These are phyloP conservation scores for Plasmopara muralis DNA, from an alignment of 352 stramenopile species.

Conservation along the genomic window DNA sequence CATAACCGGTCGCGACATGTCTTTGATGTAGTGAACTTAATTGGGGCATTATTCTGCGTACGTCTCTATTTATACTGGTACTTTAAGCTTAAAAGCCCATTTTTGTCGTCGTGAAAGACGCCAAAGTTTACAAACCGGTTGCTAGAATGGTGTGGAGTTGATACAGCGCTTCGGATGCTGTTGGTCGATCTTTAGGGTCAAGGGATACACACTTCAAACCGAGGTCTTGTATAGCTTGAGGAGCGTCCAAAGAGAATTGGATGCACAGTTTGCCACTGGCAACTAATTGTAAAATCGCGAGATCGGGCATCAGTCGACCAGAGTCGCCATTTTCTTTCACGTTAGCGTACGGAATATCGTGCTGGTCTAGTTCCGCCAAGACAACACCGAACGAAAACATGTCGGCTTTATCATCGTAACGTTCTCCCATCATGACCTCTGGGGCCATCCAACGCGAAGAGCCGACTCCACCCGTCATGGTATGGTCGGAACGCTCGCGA, in stretches of 20 bases:
- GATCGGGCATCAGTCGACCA: slow-evolving; percentile 21
- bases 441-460: slow-evolving; percentile 40
- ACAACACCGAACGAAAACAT: slow-evolving; percentile 46
- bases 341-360: slow-evolving; percentile 27
- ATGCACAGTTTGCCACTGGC: slow-evolving; percentile 30
- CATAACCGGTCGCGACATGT: no score
- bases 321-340: slow-evolving; percentile 21
- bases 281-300: slow-evolving; percentile 44
- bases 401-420: slow-evolving; percentile 39
- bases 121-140: slow-evolving; percentile 12
- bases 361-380: slow-evolving; percentile 31
- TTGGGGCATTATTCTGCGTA: slow-evolving; percentile 10
- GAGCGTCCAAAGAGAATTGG: slow-evolving; percentile 26
- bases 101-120: slow-evolving; percentile 7
- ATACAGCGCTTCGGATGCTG: slow-evolving; percentile 34
- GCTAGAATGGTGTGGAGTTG: slow-evolving; percentile 32
- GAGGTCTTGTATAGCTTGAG: slow-evolving; percentile 21
- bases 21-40: slow-evolving; percentile 11
- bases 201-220: slow-evolving; percentile 32
- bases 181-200: slow-evolving; percentile 29
- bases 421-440: slow-evolving; percentile 38
- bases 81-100: not conserved
- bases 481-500: slow-evolving; percentile 26
- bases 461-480: slow-evolving; percentile 33
- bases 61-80: not conserved